Evolutionary conservation across 345 rosid genomes (phyloP).

Genomic region (Heritiera fomes): DNA sequence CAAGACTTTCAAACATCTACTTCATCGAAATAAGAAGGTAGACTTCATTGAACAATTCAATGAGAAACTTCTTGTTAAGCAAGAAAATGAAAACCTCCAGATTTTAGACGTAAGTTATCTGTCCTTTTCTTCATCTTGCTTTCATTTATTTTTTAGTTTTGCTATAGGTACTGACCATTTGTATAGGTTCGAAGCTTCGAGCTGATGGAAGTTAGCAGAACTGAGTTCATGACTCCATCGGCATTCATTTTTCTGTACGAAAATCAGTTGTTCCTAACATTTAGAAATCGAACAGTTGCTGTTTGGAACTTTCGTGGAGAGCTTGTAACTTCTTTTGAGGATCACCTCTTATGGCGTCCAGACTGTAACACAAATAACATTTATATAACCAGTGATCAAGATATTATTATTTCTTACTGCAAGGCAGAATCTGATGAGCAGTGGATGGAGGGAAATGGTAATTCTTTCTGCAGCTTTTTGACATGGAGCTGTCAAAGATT

Average conservation of each 20-base stretch:
- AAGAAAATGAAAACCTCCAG: slow-evolving; percentile 93
- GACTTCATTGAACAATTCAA: slow-evolving; percentile 96
- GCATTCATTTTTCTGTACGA: slow-evolving; percentile 91
- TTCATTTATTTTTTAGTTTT: not conserved
- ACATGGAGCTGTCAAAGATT: not conserved
- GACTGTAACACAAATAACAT: slow-evolving; percentile 95
- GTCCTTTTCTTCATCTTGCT: not conserved
- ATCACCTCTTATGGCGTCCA: slow-evolving; percentile 89
- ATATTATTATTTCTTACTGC: slow-evolving; percentile 94
- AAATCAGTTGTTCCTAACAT: slow-evolving; percentile 88
- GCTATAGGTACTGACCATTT: not conserved
- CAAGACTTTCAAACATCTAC: slow-evolving; percentile 80
- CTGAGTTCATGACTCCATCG: slow-evolving; percentile 89
- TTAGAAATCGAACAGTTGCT: slow-evolving; percentile 75
- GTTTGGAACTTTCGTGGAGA: slow-evolving; percentile 96
- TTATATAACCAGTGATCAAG: slow-evolving; percentile 92
- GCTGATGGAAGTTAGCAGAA: slow-evolving; percentile 75
- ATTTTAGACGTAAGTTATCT: slow-evolving; percentile 74
- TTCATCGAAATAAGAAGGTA: slow-evolving; percentile 91
- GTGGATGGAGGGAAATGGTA: slow-evolving; percentile 87
- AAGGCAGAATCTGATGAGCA: slow-evolving; percentile 87
- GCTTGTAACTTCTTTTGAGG: slow-evolving; percentile 95
- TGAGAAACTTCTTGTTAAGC: slow-evolving; percentile 95
- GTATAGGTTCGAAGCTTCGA: slow-evolving; percentile 70
- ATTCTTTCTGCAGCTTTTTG: slow-evolving; percentile 16